Evolutionary conservation across 176 grass and related monocot species (phyloP).

Genomic region (Aegilops speltoides): DNA sequence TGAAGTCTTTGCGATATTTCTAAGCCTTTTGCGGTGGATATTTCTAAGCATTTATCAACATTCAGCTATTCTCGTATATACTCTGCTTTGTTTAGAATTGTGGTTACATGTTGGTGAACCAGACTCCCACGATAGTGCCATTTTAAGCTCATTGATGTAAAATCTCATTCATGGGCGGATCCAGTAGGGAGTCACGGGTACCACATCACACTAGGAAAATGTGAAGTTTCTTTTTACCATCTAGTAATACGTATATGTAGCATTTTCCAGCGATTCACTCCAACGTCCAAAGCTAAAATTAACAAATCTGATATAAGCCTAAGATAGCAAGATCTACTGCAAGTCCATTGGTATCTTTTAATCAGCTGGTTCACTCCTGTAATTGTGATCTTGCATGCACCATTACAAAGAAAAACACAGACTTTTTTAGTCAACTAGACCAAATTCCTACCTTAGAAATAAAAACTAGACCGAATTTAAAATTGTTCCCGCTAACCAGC

Average conservation of each 20-base stretch:
- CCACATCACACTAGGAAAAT: not conserved
- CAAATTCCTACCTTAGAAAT: not conserved
- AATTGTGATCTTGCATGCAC: no score
- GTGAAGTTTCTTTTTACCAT: not conserved
- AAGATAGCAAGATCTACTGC: not conserved
- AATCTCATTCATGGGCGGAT: not conserved
- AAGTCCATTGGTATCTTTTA: not conserved
- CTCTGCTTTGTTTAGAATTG: not conserved
- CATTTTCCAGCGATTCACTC: not conserved
- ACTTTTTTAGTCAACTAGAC: no score
- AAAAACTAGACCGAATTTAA: not conserved
- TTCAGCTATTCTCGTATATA: not conserved
- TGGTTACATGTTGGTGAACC: not conserved
- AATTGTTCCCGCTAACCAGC: no score
- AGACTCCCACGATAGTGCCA: not conserved
- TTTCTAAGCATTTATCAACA: not conserved
- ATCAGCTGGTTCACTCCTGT: not conserved
- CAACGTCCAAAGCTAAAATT: not conserved
- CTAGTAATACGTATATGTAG: not conserved
- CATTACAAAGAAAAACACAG: no score
- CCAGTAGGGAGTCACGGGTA: not conserved
- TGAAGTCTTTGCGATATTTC: not conserved
- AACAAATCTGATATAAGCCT: not conserved
- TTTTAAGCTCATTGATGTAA: not conserved
- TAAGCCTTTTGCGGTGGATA: no score